Percentiles rank a stretch among this genome's conserved stretches.
Conservation (phyloP, 805 yeast genomes). For the baker's yeast (Saccharomyces cerevisiae) region DNA sequence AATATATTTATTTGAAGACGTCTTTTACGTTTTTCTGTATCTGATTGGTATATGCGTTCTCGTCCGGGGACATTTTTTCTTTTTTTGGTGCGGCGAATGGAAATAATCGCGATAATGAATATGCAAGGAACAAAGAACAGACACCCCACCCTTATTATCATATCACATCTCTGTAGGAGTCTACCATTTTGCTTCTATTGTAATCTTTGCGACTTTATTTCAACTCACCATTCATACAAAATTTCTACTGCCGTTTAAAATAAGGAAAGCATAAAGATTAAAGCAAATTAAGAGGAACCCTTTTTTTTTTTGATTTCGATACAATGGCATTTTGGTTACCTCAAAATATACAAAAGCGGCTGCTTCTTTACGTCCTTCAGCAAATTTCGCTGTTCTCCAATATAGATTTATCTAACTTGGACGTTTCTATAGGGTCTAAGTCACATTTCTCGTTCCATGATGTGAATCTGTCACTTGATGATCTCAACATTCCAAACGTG, state of each 20-base stretch:
- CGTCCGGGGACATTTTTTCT: background rate
- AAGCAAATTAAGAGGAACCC: background rate
- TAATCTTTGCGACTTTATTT: background rate
- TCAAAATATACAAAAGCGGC: conserved; percentile 73
- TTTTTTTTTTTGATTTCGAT: conserved; percentile 30
- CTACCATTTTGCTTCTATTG: background rate
- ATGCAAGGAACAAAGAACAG: background rate
- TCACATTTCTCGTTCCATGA: conserved; percentile 46
- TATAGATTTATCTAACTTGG: conserved; percentile 71
- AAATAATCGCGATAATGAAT: background rate
- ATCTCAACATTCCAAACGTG: conserved; percentile 56
- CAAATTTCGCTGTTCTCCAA: conserved; percentile 77
- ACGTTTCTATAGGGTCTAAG: conserved; percentile 63
- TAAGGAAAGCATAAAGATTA: background rate
- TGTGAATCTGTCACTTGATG: conserved; percentile 65
- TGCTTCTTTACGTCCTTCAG: conserved; percentile 69
- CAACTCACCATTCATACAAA: background rate
- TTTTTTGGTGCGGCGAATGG: background rate
- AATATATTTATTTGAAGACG: background rate
- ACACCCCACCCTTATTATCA: background rate
- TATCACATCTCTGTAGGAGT: background rate
- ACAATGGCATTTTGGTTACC: conserved; percentile 59
- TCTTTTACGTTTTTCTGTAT: background rate
- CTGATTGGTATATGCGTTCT: background rate
- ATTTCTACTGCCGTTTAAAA: background rate